Evolutionary conservation across 768 basidiomycete species (phyloP).

Genomic region (Calocybe indica): DNA sequence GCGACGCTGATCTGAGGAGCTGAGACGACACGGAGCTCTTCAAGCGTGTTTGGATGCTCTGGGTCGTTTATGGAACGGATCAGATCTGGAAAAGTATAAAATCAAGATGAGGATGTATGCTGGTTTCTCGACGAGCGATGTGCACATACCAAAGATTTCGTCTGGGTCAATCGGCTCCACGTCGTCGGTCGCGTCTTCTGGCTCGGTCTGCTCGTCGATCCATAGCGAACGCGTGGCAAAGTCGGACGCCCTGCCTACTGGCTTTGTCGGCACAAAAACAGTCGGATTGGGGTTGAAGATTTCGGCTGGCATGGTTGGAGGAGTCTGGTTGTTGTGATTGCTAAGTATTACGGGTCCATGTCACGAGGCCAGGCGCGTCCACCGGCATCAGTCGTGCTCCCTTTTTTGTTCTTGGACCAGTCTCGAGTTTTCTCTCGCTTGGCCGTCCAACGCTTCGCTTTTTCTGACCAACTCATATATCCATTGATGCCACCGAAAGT

Average conservation of each 20-base stretch:
- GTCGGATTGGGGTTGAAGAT: constrained; percentile 90
- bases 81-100: constrained; percentile 50
- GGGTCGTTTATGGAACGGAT: constrained; percentile 92
- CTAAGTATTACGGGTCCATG: constrained; percentile 3
- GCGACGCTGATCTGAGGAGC: constrained; percentile 66
- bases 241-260: constrained; percentile 35
- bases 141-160: constrained; percentile 78
- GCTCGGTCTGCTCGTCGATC: constrained; percentile 41
- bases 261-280: constrained; percentile 56
- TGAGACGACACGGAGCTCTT: constrained; percentile 94
- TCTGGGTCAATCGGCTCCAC: constrained; percentile 80
- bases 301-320: constrained; percentile 41
- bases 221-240: constrained; percentile 50
- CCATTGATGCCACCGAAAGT: constrained; percentile 34
- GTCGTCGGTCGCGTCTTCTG: constrained; percentile 46
- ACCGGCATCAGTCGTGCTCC: constrained; percentile 5
- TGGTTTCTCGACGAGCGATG: neutral
- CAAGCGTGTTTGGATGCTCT: constrained; percentile 90
- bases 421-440: neutral
- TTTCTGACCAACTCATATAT: neutral
- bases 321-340: neutral
- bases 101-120: neutral
- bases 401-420: too few relatives aligned
- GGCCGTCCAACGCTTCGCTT: neutral
- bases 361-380: constrained; percentile 21